Conservation (phyloP, 768 basidiomycete species). For the Gelatoporia subvermispora region DNA sequence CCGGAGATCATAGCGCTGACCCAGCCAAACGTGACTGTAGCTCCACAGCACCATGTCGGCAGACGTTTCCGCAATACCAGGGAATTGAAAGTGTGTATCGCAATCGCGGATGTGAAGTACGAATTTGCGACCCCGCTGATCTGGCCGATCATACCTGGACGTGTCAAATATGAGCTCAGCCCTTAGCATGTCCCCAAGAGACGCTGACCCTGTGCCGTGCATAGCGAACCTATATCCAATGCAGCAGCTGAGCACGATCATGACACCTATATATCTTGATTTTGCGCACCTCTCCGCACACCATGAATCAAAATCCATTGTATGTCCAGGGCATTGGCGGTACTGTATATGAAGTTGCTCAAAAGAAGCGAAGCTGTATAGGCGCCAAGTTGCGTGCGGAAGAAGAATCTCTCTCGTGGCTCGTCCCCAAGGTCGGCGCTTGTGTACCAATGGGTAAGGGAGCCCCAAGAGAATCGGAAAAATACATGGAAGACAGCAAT, state of each 20-base stretch:
- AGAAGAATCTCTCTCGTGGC: slow-evolving; percentile 43
- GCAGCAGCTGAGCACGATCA: background rate
- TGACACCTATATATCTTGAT: background rate
- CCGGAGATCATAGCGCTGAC: slow-evolving; percentile 41
- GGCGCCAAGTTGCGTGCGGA: slow-evolving; percentile 66
- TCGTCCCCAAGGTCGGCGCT: slow-evolving; percentile 3
- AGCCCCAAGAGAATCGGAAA: slow-evolving; percentile 42
- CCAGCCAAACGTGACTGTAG: slow-evolving; percentile 52
- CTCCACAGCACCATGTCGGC: slow-evolving; percentile 41
- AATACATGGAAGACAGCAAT: slow-evolving; percentile 48
- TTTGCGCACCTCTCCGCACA: slow-evolving; percentile 42
- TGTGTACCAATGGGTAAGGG: slow-evolving; percentile 28
- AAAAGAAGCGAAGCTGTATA: slow-evolving; percentile 62
- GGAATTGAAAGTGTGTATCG: slow-evolving; percentile 64
- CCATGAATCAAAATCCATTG: slow-evolving; percentile 42
- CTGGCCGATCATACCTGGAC: slow-evolving; percentile 40
- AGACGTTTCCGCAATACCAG: slow-evolving; percentile 54
- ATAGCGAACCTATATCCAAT: slow-evolving; percentile 38
- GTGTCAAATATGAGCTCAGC: background rate
- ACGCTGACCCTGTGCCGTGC: slow-evolving; percentile 53
- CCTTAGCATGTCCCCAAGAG: background rate
- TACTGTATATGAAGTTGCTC: slow-evolving; percentile 48
- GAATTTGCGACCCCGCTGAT: slow-evolving; percentile 56
- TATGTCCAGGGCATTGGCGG: slow-evolving; percentile 51
- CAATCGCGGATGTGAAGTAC: slow-evolving; percentile 62